These are phyloP conservation scores for Eucalyptus regnans DNA, from an alignment of 345 rosid genomes.

Conservation along the genomic window DNA sequence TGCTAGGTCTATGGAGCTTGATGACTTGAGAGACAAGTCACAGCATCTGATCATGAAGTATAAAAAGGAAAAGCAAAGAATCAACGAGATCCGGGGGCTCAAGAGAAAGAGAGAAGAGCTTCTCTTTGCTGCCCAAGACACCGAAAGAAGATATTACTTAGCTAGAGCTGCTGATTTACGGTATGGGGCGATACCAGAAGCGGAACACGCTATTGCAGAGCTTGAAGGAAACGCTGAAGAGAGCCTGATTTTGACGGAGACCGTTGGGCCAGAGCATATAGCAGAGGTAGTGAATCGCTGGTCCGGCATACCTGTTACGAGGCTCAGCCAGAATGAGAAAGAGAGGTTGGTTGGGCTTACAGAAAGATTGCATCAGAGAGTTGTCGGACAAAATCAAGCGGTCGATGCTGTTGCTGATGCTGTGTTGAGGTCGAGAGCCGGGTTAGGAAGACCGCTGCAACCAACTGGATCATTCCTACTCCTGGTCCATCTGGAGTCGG, in stretches of 20 bases:
- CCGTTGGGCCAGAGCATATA: conserved; percentile 80
- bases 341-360: conserved; percentile 48
- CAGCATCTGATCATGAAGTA: conserved; percentile 85
- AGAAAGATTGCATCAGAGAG: conserved; percentile 17
- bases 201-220: background rate
- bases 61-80: conserved; percentile 36
- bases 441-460: conserved; percentile 75
- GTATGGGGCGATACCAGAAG: conserved; percentile 35
- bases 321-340: conserved; percentile 84
- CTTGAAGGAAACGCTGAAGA: conserved; percentile 29
- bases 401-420: conserved; percentile 73
- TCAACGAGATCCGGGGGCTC: conserved; percentile 69
- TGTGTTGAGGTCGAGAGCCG: conserved; percentile 64
- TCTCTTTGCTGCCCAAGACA: conserved; percentile 57
- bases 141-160: conserved; percentile 76
- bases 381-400: conserved; percentile 68
- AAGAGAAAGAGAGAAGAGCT: conserved; percentile 93
- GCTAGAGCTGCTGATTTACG: conserved; percentile 83
- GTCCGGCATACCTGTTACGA: conserved; percentile 87
- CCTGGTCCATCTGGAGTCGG: conserved; percentile 96
- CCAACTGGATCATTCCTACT: conserved; percentile 86
- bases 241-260: conserved; percentile 66
- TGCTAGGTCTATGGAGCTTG: conserved; percentile 79
- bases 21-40: conserved; percentile 50
- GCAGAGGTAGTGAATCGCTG: conserved; percentile 91